Evolutionary conservation across 441 rosid species (phyloP), one percentile per base, ranked within the genome.

Genomic region (Eugenia klotzschiana): DNA sequence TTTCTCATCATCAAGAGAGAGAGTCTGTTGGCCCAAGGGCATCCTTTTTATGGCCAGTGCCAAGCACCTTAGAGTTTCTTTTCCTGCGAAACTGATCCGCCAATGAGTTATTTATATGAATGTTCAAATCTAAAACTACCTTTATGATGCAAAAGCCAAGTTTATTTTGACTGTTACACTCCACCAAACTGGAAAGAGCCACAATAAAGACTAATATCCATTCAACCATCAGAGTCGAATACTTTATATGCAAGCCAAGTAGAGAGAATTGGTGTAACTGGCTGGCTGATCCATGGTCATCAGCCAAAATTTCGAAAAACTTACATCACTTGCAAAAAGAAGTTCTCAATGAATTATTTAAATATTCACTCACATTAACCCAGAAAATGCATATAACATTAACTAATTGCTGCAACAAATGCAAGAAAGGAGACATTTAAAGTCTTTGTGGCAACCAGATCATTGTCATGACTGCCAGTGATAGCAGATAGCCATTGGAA

Each of bases 1-100:
- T 79, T 89, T 94, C 95, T 97, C 99, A 92, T 97, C 94, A 80
- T 94, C 94, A 81, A 89, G 85, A 82, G 98, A 91, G 83, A 96
- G 88, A 87, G 89, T 88, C 86, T 94, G 97, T 88, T 91, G 97
- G 84, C 93, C 95, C 33, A 79, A 72, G 64, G 98, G 95, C 92
- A 94, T 91, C 86, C 91, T 90, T 87, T 96, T 96, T 85, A 96
- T 88, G 84, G 99, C 98, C 87, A 97, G 88, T 80, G 98, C 98
- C 86, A 97, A 86, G 88, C 99, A 96, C 90, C 99, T 93, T 91
- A 97, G 89, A 58, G 98, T 91, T 88, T 97, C 98, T 90, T 93
- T 93, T 85, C 93, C 98, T 89, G 97, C 99, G 84, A 96, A 91
- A 90, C 99, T 97, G 98, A 88, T 53, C 79, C 81, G 80, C 81